Percentiles rank a stretch among this genome's conserved stretches.
phyloP scores from a whole-genome alignment of 2,329 filamentous ascomycete genomes.

The Tolypocladium pustulatum region DNA sequence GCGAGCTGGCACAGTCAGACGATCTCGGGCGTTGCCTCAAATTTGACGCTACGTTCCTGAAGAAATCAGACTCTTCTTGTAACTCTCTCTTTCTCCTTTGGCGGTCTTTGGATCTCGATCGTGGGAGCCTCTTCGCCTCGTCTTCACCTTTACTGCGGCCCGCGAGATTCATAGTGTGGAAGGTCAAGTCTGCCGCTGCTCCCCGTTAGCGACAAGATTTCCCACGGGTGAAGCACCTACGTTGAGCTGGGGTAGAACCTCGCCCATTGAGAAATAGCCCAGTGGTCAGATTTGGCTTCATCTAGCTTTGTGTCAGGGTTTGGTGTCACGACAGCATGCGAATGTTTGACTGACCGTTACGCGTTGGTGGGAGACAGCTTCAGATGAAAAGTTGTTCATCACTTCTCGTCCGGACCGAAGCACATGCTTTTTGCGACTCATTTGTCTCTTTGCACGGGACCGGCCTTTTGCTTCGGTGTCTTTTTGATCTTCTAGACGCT shows the following conservation, averaged over 20 bases:
- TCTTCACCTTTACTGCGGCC: background rate
- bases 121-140: background rate
- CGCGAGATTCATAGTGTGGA: constrained; percentile 40
- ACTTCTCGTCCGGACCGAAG: constrained; percentile 32
- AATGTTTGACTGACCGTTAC: constrained; percentile 16
- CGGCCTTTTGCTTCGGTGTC: background rate
- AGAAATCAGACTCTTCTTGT: constrained; percentile 25
- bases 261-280: constrained; percentile 24
- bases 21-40: background rate
- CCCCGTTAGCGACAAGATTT: constrained; percentile 6
- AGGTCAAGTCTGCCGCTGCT: constrained; percentile 40
- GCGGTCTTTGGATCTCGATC: constrained; percentile 10
- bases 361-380: constrained; percentile 33
- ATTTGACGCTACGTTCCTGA: constrained; percentile 8
- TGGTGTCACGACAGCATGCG: background rate
- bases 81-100: constrained; percentile 20
- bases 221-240: constrained; percentile 6
- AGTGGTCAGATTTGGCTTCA: constrained; percentile 20
- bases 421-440: constrained; percentile 13
- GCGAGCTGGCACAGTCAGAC: background rate
- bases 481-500: background rate
- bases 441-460: constrained; percentile 1
- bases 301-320: constrained; percentile 8
- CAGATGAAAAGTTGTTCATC: constrained; percentile 44
- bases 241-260: constrained; percentile 8